Base-by-base conservation (phyloP, 768 basidiomycete genomes). In the Pulveroboletus sp. region DNA sequence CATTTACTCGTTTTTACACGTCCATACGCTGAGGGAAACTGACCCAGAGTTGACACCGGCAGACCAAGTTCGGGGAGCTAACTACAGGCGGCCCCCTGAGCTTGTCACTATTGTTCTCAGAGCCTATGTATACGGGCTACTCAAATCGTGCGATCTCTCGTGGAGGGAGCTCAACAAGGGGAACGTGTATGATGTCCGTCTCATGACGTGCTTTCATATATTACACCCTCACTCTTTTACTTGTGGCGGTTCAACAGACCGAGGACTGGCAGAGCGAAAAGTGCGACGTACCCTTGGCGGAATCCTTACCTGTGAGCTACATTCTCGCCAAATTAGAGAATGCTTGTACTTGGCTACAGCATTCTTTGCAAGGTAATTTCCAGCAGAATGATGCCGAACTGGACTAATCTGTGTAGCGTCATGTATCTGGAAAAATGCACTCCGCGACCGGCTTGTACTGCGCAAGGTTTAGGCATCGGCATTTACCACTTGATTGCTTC, bases 191-290 rank as follows among this genome's bases (percentile, higher is more conserved):
- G 93, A 97, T 71, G 92, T 92, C 58, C 59, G 85, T 75, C 49
- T 43, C 38, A 51, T 43, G 63, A 42, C 43, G 51, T 39, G 44
- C 51, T 50, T 51, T 53, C 54, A 50, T 45, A 7, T 47, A 8
- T 49, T 31, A 24, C 43, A 37, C 42, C 43, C 56, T 61, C 51
- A 57, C 56, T 14, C 33, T 54, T 28, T 39, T 15, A 37, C 43
- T 48, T 55, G 26, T 27, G 12, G 24, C 37, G 49, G 39, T 57
- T 52, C 44, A 17, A 50, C 64, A 92, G 90, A 74, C 79, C 52
- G 91, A 93, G 73, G 90, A 93, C 59, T 91, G 89, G 84, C 89
- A 91, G 65, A 78, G 86, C 50, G 93, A 96, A 55, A 93, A 93
- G 69, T 86, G 83, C 58, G 91, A 91, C 17, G 76, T 94, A 0